Evolutionary conservation across 225 moss, liverwort and hornwort species (phyloP), one percentile per base, ranked within the genome.

Genomic region (Anthoceros angustus): DNA sequence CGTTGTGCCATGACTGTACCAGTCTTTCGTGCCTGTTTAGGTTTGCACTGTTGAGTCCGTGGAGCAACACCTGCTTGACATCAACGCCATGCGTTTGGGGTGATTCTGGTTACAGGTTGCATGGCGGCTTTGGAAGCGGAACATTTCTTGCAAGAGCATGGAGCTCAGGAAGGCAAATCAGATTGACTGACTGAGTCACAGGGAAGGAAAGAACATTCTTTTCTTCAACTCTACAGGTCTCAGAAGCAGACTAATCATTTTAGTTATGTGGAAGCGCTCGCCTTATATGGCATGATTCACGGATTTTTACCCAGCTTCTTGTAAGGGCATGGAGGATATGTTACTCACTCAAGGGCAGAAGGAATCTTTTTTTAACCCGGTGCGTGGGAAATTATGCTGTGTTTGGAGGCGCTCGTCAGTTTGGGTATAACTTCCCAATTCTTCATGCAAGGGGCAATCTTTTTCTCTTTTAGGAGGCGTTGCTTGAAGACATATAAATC

Each of bases 61-160:
- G n/a, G 20, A 46, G 45, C 16, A 46, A 46, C 3, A 11, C 6
- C 16, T 46, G 45, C 45, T 2, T 46, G 45, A 1, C 32, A 32
- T 32, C 32, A 32, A 32, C 32, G 4, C 2, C 32, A 50, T 14
- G 26, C 20, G 9, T 25, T 40, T 16, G 42, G 68, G 69, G 25
- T 60, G 14, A 48, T 6, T 69, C 0, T 61, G 69, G 32, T 32
- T 70, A 12, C 63, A 75, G 92, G 95, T 10, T 98, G 95, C 64
- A 98, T 98, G 91, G 95, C 95, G 14, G 88, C 88, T 2, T 74
- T 98, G 75, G 95, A 98, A 69, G 88, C 95, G 21, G 95, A 98
- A 64, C 95, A 89, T 64, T 98, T 78, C 71, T 66, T 98, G 61
- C 87, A 92, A 72, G 91, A 86, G 71, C 84, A 80, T 24, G 74